phyloP scores from a whole-genome alignment of 2,329 filamentous ascomycete species.

The Verticillium dahliae region DNA sequence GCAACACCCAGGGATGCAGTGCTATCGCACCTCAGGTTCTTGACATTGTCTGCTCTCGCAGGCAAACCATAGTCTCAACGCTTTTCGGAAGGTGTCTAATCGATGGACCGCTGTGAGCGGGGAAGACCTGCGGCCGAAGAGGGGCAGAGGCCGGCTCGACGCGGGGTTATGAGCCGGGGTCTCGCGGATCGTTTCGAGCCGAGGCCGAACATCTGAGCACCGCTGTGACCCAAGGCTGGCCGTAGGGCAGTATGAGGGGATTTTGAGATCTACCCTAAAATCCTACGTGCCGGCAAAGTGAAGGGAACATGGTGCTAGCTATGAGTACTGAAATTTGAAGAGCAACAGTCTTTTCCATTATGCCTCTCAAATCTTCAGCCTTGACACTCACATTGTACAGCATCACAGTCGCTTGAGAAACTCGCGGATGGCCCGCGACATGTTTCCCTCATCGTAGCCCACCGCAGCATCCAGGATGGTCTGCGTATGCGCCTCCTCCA shows the following conservation, averaged over 20 bases:
- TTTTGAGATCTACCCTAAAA: neutral
- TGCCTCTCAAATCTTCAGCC: too few relatives aligned
- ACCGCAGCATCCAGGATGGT: conserved; percentile 3
- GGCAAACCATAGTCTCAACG: neutral
- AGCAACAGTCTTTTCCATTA: too few relatives aligned
- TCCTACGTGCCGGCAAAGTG: too few relatives aligned
- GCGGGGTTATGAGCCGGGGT: neutral
- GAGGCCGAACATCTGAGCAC: neutral
- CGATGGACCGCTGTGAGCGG: neutral
- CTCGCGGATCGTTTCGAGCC: neutral
- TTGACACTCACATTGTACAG: neutral
- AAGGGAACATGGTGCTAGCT: too few relatives aligned
- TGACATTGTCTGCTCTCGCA: too few relatives aligned
- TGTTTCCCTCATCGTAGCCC: conserved; percentile 1
- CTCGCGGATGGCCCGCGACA: conserved; percentile 2
- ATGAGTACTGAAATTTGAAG: too few relatives aligned
- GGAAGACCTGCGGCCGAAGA: neutral
- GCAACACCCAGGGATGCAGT: neutral
- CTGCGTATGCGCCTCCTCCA: conserved; percentile 7
- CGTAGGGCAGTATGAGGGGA: neutral
- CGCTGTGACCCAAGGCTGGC: neutral
- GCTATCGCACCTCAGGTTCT: neutral
- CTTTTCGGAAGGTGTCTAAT: neutral
- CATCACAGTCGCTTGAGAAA: neutral
- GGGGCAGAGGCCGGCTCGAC: neutral